Conservation (phyloP, 257 asterid species). For the Solanum appendiculatum region DNA sequence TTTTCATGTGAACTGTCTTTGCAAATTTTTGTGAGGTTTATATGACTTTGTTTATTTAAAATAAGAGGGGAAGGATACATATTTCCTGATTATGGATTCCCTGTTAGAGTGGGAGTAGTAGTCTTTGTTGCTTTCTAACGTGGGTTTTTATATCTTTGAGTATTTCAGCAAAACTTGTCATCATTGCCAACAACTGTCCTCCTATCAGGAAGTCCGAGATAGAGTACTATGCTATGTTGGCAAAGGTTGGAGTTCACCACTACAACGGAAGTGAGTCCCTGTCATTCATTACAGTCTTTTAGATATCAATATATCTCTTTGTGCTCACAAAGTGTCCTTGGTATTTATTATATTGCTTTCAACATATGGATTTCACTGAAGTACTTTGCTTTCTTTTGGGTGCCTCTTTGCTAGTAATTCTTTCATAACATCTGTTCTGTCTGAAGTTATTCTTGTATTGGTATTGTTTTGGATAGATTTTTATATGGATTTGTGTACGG, state of each 20-base stretch:
- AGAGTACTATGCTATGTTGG: constrained; percentile 73
- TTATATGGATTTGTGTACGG: neutral
- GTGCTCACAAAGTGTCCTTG: neutral
- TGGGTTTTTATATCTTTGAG: neutral
- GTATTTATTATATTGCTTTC: neutral
- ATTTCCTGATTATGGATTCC: neutral
- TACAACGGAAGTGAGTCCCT: constrained; percentile 57
- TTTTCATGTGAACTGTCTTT: neutral
- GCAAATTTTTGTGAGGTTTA: neutral
- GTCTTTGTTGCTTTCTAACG: neutral
- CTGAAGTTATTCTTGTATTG: neutral
- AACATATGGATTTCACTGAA: neutral
- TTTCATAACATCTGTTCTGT: neutral
- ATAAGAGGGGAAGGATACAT: neutral
- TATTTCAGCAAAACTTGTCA: constrained; percentile 14
- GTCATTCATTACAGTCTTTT: neutral
- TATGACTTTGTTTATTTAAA: neutral
- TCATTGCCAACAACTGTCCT: constrained; percentile 60
- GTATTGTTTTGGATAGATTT: neutral
- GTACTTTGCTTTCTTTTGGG: neutral
- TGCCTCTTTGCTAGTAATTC: neutral
- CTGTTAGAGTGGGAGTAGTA: neutral
- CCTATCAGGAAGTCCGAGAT: constrained; percentile 79
- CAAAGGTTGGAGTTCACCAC: constrained; percentile 67
- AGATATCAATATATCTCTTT: neutral